These are phyloP conservation scores for Serendipita vermifera DNA, from an alignment of 768 basidiomycete species.

Conservation along the genomic window DNA sequence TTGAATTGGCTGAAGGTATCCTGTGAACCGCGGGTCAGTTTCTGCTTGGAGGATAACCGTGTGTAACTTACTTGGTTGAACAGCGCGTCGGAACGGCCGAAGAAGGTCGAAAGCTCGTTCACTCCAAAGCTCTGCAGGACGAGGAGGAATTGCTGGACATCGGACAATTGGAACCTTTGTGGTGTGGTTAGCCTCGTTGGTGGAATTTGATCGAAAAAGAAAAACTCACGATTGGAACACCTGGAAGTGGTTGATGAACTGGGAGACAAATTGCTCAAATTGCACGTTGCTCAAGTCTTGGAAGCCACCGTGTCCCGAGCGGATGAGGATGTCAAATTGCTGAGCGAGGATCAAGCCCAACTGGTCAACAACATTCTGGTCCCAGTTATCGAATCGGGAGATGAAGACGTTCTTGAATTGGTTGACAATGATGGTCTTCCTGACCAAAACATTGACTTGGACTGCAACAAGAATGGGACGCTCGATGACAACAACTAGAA, in stretches of 20 bases:
- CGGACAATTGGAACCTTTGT: background rate
- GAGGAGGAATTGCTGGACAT: background rate
- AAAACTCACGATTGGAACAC: slow-evolving; percentile 1
- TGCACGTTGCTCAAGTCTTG: background rate
- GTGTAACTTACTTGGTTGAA: background rate
- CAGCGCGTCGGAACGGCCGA: slow-evolving; percentile 1
- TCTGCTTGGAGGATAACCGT: background rate
- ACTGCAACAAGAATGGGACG: slow-evolving; percentile 1
- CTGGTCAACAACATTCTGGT: background rate
- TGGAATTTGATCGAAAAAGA: background rate
- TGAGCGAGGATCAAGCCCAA: background rate
- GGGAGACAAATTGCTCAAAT: background rate
- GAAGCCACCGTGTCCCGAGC: slow-evolving; percentile 1
- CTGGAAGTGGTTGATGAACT: slow-evolving; percentile 4
- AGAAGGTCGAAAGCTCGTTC: background rate
- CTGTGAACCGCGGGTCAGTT: background rate
- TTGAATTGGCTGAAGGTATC: background rate
- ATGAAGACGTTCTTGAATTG: background rate
- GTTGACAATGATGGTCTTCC: background rate
- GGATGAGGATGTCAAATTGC: slow-evolving; percentile 4
- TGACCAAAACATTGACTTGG: background rate
- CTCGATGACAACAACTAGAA: background rate
- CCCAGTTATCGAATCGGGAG: slow-evolving; percentile 6
- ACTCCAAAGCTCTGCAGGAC: background rate
- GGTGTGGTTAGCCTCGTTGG: background rate